Evolutionary conservation across 2,329 filamentous ascomycete genomes (phyloP).

Genomic region (Ascochyta rabiei): DNA sequence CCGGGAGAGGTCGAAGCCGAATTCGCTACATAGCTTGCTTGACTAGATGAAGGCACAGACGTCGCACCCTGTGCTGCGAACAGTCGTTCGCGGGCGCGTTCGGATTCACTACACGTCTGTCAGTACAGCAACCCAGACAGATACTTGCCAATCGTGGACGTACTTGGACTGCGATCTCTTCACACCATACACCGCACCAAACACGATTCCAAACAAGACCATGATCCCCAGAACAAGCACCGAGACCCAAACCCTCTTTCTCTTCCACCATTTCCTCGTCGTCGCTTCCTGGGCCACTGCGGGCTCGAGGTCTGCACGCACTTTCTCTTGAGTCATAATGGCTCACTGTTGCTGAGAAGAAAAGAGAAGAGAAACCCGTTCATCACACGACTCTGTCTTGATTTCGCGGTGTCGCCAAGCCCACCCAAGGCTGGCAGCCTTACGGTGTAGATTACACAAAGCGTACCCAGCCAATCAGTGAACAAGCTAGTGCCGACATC

Average conservation of each 20-base stretch:
- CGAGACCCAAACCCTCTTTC: constrained; percentile 3
- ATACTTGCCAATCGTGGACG: not conserved
- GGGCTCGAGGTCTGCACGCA: too few species aligned
- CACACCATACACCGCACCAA: constrained; percentile 5
- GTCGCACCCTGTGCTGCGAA: not conserved
- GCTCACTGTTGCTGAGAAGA: not conserved
- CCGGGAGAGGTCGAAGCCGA: not conserved
- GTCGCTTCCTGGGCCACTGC: not conserved
- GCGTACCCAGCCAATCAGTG: not conserved
- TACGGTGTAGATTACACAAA: not conserved
- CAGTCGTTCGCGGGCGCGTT: not conserved
- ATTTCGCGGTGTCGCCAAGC: constrained; percentile 6
- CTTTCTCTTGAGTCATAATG: not conserved
- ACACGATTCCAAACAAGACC: not conserved
- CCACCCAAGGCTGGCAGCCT: not conserved
- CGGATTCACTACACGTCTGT: not conserved
- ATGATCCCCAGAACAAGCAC: not conserved
- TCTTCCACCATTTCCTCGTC: constrained; percentile 5
- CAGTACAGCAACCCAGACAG: not conserved
- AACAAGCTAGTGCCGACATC: not conserved
- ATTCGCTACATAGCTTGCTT: not conserved
- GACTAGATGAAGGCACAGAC: not conserved
- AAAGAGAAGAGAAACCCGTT: too few species aligned
- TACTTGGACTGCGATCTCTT: not conserved
- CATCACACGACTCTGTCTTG: not conserved